A percentile compares a stretch with the other conserved stretches of the same genome.
phyloP scores from a whole-genome alignment of 352 stramenopile genomes.

The Pythium folliculosum region DNA sequence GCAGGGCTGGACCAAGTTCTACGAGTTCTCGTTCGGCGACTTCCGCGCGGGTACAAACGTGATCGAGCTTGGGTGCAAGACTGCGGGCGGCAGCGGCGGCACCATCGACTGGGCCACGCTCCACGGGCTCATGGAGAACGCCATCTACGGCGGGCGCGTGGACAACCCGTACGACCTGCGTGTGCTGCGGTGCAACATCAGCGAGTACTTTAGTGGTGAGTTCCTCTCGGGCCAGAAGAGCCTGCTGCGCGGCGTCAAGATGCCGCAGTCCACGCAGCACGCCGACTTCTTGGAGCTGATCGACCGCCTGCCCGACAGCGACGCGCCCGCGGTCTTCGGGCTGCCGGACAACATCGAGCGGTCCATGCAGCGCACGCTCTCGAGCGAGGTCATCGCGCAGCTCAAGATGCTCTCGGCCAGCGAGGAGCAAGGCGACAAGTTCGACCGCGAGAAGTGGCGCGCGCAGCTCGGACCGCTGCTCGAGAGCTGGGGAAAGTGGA shows the following conservation, averaged over 20 bases:
- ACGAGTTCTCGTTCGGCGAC: conserved; percentile 95
- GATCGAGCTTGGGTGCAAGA: conserved; percentile 78
- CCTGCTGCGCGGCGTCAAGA: conserved; percentile 67
- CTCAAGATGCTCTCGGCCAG: conserved; percentile 83
- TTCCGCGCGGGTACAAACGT: conserved; percentile 92
- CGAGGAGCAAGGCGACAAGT: conserved; percentile 61
- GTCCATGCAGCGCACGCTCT: conserved; percentile 90
- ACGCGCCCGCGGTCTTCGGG: conserved; percentile 87
- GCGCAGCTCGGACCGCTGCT: conserved; percentile 88
- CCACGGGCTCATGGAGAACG: conserved; percentile 95
- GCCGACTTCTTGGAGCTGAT: conserved; percentile 75
- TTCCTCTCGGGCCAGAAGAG: conserved; percentile 65
- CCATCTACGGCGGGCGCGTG: conserved; percentile 94
- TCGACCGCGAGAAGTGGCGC: conserved; percentile 92
- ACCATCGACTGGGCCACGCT: conserved; percentile 93
- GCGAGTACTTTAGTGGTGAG: conserved; percentile 85
- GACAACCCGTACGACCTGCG: conserved; percentile 93
- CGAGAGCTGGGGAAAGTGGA: conserved; percentile 89
- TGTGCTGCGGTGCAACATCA: conserved; percentile 88
- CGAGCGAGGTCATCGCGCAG: conserved; percentile 80
- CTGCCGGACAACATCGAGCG: conserved; percentile 95
- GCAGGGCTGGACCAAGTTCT: conserved; percentile 96
- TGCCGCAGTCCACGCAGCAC: conserved; percentile 63
- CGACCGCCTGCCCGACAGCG: conserved; percentile 66
- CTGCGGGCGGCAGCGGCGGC: conserved; percentile 16